Conservation (phyloP, 495 filamentous ascomycete genomes). For the Wilcoxina mikolae region DNA sequence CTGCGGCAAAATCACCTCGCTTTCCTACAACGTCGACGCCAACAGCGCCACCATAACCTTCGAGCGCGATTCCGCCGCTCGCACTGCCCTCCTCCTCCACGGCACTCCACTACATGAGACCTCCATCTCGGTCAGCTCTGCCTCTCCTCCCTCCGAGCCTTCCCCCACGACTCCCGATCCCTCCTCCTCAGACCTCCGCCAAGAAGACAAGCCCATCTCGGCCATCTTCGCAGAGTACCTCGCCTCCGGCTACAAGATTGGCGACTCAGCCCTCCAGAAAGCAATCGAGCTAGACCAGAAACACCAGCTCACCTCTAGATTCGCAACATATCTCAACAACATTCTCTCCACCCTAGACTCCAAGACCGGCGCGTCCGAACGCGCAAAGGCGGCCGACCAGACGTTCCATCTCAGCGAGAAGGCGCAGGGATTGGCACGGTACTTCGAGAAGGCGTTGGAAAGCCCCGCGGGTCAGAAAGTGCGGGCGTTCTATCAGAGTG, state of each 20-base stretch:
- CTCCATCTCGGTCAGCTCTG: conserved; percentile 60
- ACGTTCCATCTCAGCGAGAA: conserved; percentile 37
- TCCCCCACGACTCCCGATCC: conserved; percentile 29
- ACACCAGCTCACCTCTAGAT: conserved; percentile 67
- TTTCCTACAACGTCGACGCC: conserved; percentile 56
- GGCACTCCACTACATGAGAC: conserved; percentile 78
- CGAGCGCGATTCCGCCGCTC: conserved; percentile 88
- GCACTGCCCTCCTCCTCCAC: conserved; percentile 90
- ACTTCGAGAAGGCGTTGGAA: conserved; percentile 82
- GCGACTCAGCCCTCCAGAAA: conserved; percentile 64
- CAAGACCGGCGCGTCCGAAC: conserved; percentile 44
- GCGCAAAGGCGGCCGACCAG: conserved; percentile 31
- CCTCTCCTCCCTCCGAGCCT: conserved; percentile 49
- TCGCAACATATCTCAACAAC: conserved; percentile 50
- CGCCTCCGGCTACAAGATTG: conserved; percentile 78
- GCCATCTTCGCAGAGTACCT: conserved; percentile 93
- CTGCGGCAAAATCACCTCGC: conserved; percentile 82
- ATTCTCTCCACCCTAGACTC: conserved; percentile 62
- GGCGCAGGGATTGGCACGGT: conserved; percentile 45
- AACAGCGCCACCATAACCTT: conserved; percentile 76
- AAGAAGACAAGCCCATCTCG: conserved; percentile 87
- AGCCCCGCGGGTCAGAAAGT: conserved; percentile 77
- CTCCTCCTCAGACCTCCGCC: conserved; percentile 38
- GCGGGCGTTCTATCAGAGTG: conserved; percentile 66
- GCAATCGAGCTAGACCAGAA: conserved; percentile 82